Evolutionary conservation across 176 grass and related monocot species (phyloP), one percentile per base, ranked within the genome.

Genomic region (Cenchrus americanus): DNA sequence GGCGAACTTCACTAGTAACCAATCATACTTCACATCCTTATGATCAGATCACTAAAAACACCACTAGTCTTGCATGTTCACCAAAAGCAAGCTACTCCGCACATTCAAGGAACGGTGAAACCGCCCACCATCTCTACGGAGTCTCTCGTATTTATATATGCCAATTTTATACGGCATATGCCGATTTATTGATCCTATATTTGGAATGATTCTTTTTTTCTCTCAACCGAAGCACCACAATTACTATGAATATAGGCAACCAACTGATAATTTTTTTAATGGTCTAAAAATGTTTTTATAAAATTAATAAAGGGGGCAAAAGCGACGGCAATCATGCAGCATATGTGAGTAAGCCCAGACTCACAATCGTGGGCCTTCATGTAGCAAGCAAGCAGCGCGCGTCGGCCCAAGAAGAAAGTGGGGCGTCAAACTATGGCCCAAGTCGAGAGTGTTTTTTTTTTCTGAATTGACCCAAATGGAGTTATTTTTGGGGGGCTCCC

Each of bases 21-120:
- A 76, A 68, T 87, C 78, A 59, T 47, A 65, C 30, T 32, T 67
- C 65, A 67, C 71, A 52, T 37, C 53, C 10, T 53, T 47, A 17
- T 62, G 49, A 22, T 4, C 64, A 24, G 46, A 32, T 57, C 71
- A 75, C 18, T 14, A 17, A 57, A 73, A 64, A 44, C 61, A 69
- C 85, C 12, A 26, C 14, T 58, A 10, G 32, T 17, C 3, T 68
- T 68, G 21, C 13, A 34, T 46, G 21, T 64, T 60, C 46, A 21
- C 6, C 37, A n/a, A 66, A 62, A 73, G 37, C 14, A 42, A 37
- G 41, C 40, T 37, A 64, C 26, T 32, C 23, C 13, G 27, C n/a
- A 21, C 13, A 54, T 30, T 14, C 6, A 34, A 27, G 24, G 53
- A 34, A 53, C 14, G 6, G 44, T 50, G 22, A 30, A 3, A 8